Conservation (phyloP, 768 basidiomycete species). For the Guyanaporus albipodus region DNA sequence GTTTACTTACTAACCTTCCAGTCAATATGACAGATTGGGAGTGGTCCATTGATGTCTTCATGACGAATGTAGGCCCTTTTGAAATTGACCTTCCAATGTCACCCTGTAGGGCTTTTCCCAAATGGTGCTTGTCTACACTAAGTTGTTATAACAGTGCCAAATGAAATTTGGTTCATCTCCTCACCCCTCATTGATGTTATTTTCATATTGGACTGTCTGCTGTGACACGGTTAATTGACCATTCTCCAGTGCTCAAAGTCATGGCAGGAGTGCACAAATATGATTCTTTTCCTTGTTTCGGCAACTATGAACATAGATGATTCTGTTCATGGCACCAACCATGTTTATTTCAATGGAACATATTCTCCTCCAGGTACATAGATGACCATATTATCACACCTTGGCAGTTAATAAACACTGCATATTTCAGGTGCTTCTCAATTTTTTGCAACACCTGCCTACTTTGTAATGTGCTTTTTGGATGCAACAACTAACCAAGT, state of each 20-base stretch:
- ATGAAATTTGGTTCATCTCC: neutral
- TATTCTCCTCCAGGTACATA: neutral
- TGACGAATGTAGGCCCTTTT: neutral
- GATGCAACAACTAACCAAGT: neutral
- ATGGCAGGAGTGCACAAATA: no score
- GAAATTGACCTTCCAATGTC: rapidly evolving
- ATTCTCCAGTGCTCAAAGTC: neutral
- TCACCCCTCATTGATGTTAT: neutral
- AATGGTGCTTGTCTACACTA: neutral
- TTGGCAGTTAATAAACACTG: neutral
- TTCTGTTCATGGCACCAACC: neutral
- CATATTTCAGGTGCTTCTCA: neutral
- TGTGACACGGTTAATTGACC: neutral
- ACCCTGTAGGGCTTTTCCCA: neutral
- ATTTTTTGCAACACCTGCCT: neutral
- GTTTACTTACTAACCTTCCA: neutral
- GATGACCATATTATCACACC: neutral
- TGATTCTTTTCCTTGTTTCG: neutral
- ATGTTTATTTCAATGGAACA: neutral
- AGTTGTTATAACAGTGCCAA: neutral
- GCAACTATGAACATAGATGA: neutral
- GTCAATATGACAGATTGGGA: neutral
- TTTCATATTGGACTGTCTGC: neutral
- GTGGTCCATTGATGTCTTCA: neutral
- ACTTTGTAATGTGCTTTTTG: neutral